Evolutionary conservation across 2,329 filamentous ascomycete species (phyloP).

Genomic region (Talaromyces sp.): DNA sequence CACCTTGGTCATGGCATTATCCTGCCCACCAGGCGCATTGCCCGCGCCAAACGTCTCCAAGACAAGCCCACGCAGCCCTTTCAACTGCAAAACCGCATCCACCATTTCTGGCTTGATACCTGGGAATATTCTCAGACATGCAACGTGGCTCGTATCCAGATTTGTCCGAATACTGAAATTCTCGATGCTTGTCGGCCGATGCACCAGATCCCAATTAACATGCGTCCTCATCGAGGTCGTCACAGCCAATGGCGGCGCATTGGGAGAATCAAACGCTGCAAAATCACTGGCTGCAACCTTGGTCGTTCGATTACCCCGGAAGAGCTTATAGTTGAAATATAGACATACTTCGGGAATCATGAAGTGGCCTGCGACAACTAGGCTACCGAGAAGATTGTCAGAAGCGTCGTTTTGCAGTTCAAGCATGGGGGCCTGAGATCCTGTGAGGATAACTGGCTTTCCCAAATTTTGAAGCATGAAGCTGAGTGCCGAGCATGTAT

Average conservation of each 20-base stretch:
- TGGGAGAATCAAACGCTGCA: slow-evolving; percentile 84
- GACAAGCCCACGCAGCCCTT: slow-evolving; percentile 75
- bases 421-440: slow-evolving; percentile 80
- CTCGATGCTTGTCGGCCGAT: slow-evolving; percentile 69
- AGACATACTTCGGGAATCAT: slow-evolving; percentile 90
- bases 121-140: slow-evolving; percentile 84
- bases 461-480: slow-evolving; percentile 91
- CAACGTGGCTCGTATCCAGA: slow-evolving; percentile 82
- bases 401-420: slow-evolving; percentile 87
- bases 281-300: slow-evolving; percentile 86
- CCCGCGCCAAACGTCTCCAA: slow-evolving; percentile 92
- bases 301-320: slow-evolving; percentile 81
- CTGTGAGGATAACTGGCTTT: slow-evolving; percentile 85
- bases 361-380: slow-evolving; percentile 88
- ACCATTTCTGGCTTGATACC: slow-evolving; percentile 94
- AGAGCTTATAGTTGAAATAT: slow-evolving; percentile 89
- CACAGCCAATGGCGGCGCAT: slow-evolving; percentile 73
- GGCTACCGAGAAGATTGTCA: slow-evolving; percentile 81
- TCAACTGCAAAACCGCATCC: slow-evolving; percentile 72
- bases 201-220: slow-evolving; percentile 74
- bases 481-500: slow-evolving; percentile 83
- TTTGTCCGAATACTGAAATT: slow-evolving; percentile 71
- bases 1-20: slow-evolving; percentile 74
- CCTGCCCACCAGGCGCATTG: slow-evolving; percentile 78
- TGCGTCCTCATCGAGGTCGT: slow-evolving; percentile 77